These are phyloP conservation scores for Hypoxylon trugodes DNA, from an alignment of 495 filamentous ascomycete species.

Conservation along the genomic window DNA sequence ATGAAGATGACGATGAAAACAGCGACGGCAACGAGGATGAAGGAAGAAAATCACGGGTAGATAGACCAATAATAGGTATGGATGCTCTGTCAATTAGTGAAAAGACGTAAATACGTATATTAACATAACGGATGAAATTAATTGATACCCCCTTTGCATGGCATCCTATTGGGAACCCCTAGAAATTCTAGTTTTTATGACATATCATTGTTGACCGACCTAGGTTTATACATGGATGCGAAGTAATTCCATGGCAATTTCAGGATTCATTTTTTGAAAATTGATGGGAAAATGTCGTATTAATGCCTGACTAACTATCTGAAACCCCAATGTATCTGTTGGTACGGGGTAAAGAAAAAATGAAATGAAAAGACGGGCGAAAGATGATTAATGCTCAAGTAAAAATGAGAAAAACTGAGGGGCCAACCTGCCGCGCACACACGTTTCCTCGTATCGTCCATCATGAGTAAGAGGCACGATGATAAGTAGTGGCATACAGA, in stretches of 20 bases:
- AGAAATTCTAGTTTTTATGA: neutral
- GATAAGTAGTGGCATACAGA: constrained; percentile 37
- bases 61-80: constrained; percentile 24
- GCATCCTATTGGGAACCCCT: neutral
- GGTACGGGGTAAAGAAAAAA: constrained; percentile 12
- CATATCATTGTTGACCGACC: too few species aligned
- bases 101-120: constrained; percentile 22
- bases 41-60: constrained; percentile 13
- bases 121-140: neutral
- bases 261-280: neutral
- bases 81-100: constrained; percentile 25
- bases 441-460: constrained; percentile 33
- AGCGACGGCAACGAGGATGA: constrained; percentile 7
- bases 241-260: neutral
- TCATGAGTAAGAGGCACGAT: constrained; percentile 29
- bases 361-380: constrained; percentile 41
- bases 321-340: constrained; percentile 32
- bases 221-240: too few species aligned
- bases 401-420: constrained; percentile 34
- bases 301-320: constrained; percentile 36
- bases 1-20: constrained; percentile 31
- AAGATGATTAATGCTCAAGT: too few species aligned
- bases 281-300: constrained; percentile 31
- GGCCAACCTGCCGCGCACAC: constrained; percentile 24
- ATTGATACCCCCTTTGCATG: constrained; percentile 31